A percentile compares a stretch with the other conserved stretches of the same genome.
Evolutionary conservation across 805 yeast species (phyloP).

Genomic region (Clavispora carvajalis): DNA sequence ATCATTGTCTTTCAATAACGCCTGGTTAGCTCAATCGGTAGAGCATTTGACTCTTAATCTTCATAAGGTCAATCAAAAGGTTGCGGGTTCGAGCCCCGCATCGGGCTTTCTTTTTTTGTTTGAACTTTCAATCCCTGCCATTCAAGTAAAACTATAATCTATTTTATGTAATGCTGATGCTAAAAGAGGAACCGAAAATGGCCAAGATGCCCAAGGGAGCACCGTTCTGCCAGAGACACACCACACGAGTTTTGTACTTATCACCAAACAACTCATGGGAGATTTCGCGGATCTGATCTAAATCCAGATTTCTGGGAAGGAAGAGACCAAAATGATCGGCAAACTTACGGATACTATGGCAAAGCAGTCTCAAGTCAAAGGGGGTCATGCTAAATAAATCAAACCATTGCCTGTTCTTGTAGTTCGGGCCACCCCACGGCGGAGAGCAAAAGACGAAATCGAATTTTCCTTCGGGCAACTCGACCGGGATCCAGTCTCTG

Average conservation of each 20-base stretch:
- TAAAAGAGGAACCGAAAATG: conserved; percentile 11
- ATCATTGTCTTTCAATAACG: too few relatives aligned
- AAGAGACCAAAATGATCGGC: conserved; percentile 51
- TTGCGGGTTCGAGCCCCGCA: conserved; percentile 16
- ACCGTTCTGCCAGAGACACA: conserved; percentile 13
- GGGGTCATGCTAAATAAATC: conserved; percentile 47
- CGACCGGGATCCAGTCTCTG: conserved; percentile 30
- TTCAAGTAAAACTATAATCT: too few relatives aligned
- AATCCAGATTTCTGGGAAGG: conserved; percentile 56
- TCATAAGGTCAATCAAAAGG: conserved; percentile 14
- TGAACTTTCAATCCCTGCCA: too few relatives aligned
- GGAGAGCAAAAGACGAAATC: conserved; percentile 72
- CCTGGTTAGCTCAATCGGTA: conserved; percentile 16
- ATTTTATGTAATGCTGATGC: background rate
- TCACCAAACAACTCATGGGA: conserved; percentile 33
- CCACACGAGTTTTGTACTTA: conserved; percentile 9
- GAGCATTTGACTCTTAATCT: conserved; percentile 14
- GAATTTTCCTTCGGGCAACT: conserved; percentile 22
- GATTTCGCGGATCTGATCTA: conserved; percentile 45
- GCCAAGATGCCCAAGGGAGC: conserved; percentile 13
- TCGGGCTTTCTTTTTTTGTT: conserved; percentile 11
- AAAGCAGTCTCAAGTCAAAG: conserved; percentile 39
- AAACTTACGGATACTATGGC: conserved; percentile 37
- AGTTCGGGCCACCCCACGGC: conserved; percentile 83
- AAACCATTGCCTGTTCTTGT: conserved; percentile 34